Conservation (phyloP, 2,329 filamentous ascomycete species). For the Uncinocarpus reesii region DNA sequence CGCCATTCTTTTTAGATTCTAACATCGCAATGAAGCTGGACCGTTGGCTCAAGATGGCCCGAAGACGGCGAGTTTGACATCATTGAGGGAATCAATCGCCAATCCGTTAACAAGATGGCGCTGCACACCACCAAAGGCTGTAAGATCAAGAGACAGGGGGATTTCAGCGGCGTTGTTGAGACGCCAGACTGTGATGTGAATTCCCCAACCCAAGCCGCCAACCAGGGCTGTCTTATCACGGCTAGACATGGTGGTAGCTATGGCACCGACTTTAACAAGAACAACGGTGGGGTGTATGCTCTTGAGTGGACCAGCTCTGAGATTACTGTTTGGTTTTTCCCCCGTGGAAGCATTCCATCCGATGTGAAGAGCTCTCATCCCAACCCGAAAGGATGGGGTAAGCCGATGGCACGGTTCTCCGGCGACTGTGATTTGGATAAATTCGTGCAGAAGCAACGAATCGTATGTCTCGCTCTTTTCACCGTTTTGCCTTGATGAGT, state of each 20-base stretch:
- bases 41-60: conserved; percentile 60
- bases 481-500: background rate
- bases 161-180: conserved; percentile 39
- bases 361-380: conserved; percentile 54
- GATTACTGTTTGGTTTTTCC: conserved; percentile 77
- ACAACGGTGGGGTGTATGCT: conserved; percentile 60
- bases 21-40: conserved; percentile 34
- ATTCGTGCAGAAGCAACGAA: conserved; percentile 61
- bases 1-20: background rate
- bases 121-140: conserved; percentile 58
- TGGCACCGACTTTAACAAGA: conserved; percentile 60
- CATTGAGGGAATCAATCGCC: conserved; percentile 63
- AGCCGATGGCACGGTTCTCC: conserved; percentile 57
- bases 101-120: conserved; percentile 51
- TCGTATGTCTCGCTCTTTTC: conserved; percentile 37
- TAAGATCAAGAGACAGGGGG: conserved; percentile 43
- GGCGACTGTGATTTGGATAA: conserved; percentile 60
- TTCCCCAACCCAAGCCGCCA: conserved; percentile 34
- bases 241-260: conserved; percentile 45
- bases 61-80: conserved; percentile 65
- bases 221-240: conserved; percentile 50
- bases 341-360: conserved; percentile 52
- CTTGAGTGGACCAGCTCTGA: conserved; percentile 62
- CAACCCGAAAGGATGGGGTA: conserved; percentile 57
- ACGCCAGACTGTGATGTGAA: conserved; percentile 50